phyloP scores from a whole-genome alignment of 345 rosid genomes.

The Kandelia obovata region DNA sequence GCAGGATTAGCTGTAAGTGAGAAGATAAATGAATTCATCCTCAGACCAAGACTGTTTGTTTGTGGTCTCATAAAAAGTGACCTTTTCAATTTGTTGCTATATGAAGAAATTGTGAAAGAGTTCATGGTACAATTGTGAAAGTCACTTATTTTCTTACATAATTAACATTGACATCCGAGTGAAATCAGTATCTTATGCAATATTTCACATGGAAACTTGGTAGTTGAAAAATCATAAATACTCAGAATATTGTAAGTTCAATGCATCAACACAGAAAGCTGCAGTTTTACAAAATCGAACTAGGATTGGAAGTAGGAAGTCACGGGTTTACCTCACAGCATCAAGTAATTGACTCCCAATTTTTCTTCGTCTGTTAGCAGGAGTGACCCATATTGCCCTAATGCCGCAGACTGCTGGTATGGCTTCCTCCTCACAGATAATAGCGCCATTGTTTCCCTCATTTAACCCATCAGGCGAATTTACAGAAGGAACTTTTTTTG shows the following conservation, averaged over 20 bases:
- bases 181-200: background rate
- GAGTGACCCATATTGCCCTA: conserved; percentile 89
- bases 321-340: conserved; percentile 55
- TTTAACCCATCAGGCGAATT: conserved; percentile 18
- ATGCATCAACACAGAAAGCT: background rate
- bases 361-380: conserved; percentile 71
- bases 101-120: background rate
- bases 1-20: background rate
- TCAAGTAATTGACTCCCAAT: conserved; percentile 69
- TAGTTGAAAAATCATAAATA: background rate
- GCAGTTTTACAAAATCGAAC: background rate
- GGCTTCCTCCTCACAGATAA: conserved; percentile 53
- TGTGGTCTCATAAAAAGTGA: background rate
- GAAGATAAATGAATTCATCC: background rate
- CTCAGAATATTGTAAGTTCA: background rate
- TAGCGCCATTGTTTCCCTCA: conserved; percentile 38
- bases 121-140: too few relatives aligned
- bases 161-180: background rate
- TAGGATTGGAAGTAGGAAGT: background rate
- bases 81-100: background rate
- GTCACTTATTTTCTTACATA: too few relatives aligned
- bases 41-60: conserved; percentile 39
- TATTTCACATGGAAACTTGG: background rate
- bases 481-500: conserved; percentile 32
- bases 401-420: conserved; percentile 64